Base-by-base conservation (phyloP, 768 basidiomycete species). In the Fomitopsis pulvina region DNA sequence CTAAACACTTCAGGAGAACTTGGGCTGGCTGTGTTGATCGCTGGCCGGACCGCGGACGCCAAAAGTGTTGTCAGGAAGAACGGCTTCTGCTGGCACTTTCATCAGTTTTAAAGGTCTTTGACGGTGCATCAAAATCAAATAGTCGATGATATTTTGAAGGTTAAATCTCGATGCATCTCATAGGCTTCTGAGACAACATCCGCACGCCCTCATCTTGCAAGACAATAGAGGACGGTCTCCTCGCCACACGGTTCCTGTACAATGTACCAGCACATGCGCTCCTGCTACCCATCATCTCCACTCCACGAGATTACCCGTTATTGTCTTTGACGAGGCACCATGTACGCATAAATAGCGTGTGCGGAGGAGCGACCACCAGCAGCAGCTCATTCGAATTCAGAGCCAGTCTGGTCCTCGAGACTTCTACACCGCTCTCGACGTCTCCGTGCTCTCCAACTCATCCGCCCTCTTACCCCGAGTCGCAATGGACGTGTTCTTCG, bases 401-500 rank as follows among this genome's bases (percentile, higher is more conserved):
- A 27, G 30, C 45, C 21, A 18, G 34, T 37, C 45, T 24, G 37
- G 18, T 25, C 38, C 18, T 48, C 38, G 47, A 38, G 25, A 40
- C 27, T 28, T n/a, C n/a, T n/a, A n/a, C 20, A 41, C 41, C 41
- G 5, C 41, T 26, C 41, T n/a, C 20, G 20, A 8, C 20, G 3
- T 21, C 25, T 26, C 6, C 7, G 7, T 22, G 41, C 41, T 7
- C 20, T 34, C 27, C 12, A 8, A 40, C 22, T 27, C 30, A 21
- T 27, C 26, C 21, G 14, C 16, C 29, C 20, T 41, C 42, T 26
- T 24, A 25, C 20, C 30, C 37, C 24, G 16, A 28, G 20, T 3
- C 11, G 18, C 12, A 41, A 50, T 57, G 56, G 56, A 57, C 56
- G 56, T 53, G 20, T 56, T 56, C 47, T 57, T 57, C 56, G 46